phyloP scores from a whole-genome alignment of 1,284 basidiomycete species.

The Pholiota adiposa region DNA sequence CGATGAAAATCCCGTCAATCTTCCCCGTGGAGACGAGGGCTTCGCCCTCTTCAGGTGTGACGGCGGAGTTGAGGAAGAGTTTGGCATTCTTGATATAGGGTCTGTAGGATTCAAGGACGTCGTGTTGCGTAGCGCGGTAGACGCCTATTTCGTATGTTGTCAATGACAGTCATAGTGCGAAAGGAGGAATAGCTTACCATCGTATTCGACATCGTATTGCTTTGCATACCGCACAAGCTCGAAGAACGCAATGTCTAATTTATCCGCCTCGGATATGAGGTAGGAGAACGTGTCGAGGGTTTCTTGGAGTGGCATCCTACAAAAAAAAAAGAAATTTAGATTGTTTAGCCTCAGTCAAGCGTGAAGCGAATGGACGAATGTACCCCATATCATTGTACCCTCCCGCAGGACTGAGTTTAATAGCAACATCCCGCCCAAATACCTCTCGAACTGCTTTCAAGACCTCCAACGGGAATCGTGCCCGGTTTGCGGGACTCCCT shows the following conservation, averaged over 20 bases:
- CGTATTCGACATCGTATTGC: conserved; percentile 29
- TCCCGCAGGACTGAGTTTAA: conserved; percentile 55
- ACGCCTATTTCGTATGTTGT: conserved; percentile 20
- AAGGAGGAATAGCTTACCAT: conserved; percentile 29
- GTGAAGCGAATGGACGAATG: conserved; percentile 5
- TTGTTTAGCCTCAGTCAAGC: neutral
- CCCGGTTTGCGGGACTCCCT: conserved; percentile 58
- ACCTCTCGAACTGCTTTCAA: conserved; percentile 51
- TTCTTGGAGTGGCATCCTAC: conserved; percentile 46
- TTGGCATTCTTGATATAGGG: conserved; percentile 38
- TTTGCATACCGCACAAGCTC: conserved; percentile 34
- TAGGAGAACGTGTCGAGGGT: conserved; percentile 44
- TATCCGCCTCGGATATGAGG: conserved; percentile 42
- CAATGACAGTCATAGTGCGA: no score
- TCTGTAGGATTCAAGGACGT: conserved; percentile 38
- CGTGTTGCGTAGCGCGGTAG: conserved; percentile 31
- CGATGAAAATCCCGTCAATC: conserved; percentile 37
- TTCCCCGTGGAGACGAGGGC: conserved; percentile 30
- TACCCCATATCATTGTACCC: conserved; percentile 52
- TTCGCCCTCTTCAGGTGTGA: conserved; percentile 39
- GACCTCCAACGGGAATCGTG: conserved; percentile 56
- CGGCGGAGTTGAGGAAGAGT: conserved; percentile 35
- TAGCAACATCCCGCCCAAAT: conserved; percentile 53
- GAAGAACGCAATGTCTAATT: conserved; percentile 41
- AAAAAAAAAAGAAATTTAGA: conserved; percentile 16